Evolutionary conservation across 1,284 basidiomycete species (phyloP).

Genomic region (Vanrija sp.): DNA sequence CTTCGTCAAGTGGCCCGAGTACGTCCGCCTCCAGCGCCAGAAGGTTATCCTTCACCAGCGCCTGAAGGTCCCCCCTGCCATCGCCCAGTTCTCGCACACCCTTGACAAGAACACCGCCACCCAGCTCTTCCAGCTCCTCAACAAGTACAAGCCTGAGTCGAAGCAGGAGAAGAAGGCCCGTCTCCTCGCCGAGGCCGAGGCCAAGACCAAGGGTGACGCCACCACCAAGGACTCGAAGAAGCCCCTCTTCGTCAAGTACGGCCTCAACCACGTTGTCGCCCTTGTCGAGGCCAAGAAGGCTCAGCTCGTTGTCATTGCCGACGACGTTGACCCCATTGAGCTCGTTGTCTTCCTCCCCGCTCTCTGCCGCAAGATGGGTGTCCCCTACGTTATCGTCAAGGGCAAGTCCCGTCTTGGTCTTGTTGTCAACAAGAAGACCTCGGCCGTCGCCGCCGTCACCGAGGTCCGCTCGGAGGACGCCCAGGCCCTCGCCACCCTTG

Average conservation of each 20-base stretch:
- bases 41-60: constrained; percentile 98
- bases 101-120: constrained; percentile 99
- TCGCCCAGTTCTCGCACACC: constrained; percentile 96
- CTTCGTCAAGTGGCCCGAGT: constrained; percentile 99
- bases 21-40: constrained; percentile 96
- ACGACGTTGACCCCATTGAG: constrained; percentile 98
- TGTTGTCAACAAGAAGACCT: constrained; percentile 76
- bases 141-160: constrained; percentile 70
- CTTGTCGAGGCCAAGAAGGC: constrained; percentile 98
- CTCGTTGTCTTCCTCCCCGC: constrained; percentile 97
- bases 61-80: constrained; percentile 96
- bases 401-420: constrained; percentile 88
- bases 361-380: constrained; percentile 98
- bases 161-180: constrained; percentile 98
- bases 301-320: constrained; percentile 90
- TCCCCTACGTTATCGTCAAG: constrained; percentile 96
- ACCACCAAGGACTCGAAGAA: constrained; percentile 71
- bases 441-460: constrained; percentile 81
- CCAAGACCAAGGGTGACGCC: constrained; percentile 56
- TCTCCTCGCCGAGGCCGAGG: constrained; percentile 72
- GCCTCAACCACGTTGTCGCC: constrained; percentile 93
- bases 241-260: constrained; percentile 93
- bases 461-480: constrained; percentile 93
- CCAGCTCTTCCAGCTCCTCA: constrained; percentile 94
- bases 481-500: constrained; percentile 85